Evolutionary conservation across 192 early-diverging fungal species (phyloP).

Genomic region (Funneliformis geosporum): DNA sequence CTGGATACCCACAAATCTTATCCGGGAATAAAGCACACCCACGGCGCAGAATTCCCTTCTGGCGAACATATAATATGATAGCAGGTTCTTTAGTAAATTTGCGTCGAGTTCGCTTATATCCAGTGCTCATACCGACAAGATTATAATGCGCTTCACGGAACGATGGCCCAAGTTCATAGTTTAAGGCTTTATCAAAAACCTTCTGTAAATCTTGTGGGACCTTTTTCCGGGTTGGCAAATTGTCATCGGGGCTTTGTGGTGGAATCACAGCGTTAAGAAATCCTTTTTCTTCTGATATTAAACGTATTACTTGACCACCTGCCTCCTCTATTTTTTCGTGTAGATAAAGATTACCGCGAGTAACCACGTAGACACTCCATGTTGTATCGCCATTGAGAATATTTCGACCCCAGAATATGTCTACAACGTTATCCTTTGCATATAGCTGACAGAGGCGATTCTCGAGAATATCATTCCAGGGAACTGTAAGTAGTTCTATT

Average conservation of each 20-base stretch:
- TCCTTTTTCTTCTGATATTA: too few species aligned
- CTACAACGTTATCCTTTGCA: background rate
- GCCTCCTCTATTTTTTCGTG: background rate
- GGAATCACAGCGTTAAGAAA: too few species aligned
- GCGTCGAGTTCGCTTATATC: background rate
- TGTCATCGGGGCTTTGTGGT: too few species aligned
- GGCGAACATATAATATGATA: too few species aligned
- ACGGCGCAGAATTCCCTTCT: too few species aligned
- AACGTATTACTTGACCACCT: too few species aligned
- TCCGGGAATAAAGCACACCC: background rate
- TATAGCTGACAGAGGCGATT: background rate
- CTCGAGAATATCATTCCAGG: background rate
- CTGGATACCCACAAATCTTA: conserved; percentile 1
- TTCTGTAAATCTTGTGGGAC: conserved; percentile 12
- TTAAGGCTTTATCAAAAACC: conserved; percentile 6
- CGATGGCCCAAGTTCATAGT: background rate
- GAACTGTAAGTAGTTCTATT: background rate
- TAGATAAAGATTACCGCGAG: background rate
- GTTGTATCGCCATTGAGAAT: background rate
- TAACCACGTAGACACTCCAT: background rate
- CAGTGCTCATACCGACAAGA: conserved; percentile 17
- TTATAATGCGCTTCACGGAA: conserved; percentile 3
- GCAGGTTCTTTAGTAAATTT: too few species aligned
- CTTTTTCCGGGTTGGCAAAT: background rate
- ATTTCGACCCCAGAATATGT: conserved; percentile 14